Evolutionary conservation across 1,284 basidiomycete genomes (phyloP).

Genomic region (Rugiboletus extremiorientalis): DNA sequence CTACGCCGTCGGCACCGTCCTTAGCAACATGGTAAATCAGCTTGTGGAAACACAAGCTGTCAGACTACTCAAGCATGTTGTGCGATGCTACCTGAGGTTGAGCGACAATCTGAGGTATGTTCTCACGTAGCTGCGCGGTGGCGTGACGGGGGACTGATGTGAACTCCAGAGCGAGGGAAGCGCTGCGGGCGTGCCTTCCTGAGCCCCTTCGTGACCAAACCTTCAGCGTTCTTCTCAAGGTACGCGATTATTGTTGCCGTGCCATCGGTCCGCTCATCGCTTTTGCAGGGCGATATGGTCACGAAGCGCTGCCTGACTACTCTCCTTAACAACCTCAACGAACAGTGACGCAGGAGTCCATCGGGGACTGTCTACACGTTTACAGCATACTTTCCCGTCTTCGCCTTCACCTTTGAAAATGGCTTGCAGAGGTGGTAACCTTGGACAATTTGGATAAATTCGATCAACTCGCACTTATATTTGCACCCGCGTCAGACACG

Average conservation of each 20-base stretch:
- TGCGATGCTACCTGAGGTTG: slow-evolving; percentile 93
- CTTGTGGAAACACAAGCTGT: slow-evolving; percentile 98
- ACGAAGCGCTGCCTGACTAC: slow-evolving; percentile 96
- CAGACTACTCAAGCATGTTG: slow-evolving; percentile 95
- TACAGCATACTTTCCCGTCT: slow-evolving; percentile 3
- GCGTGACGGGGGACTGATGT: slow-evolving; percentile 10
- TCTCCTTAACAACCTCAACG: slow-evolving; percentile 88
- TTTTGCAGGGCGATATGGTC: slow-evolving; percentile 84
- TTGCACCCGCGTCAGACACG: slow-evolving; percentile 25
- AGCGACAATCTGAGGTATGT: slow-evolving; percentile 93
- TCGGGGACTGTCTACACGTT: neutral
- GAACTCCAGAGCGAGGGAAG: slow-evolving; percentile 82
- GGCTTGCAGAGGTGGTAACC: slow-evolving; percentile 19
- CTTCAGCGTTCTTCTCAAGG: slow-evolving; percentile 88
- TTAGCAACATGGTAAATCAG: slow-evolving; percentile 98
- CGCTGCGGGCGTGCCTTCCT: slow-evolving; percentile 94
- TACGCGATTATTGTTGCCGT: slow-evolving; percentile 28
- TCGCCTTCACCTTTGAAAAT: slow-evolving; percentile 16
- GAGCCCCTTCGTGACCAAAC: slow-evolving; percentile 95
- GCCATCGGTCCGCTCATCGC: slow-evolving; percentile 1
- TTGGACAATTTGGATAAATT: slow-evolving; percentile 37
- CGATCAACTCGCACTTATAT: slow-evolving; percentile 31
- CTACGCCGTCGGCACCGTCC: slow-evolving; percentile 97
- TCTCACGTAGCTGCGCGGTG: slow-evolving; percentile 9
- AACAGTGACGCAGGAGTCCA: slow-evolving; percentile 38